These are phyloP conservation scores for Colletotrichum eremochloae DNA, from an alignment of 2,329 filamentous ascomycete genomes.

Conservation along the genomic window DNA sequence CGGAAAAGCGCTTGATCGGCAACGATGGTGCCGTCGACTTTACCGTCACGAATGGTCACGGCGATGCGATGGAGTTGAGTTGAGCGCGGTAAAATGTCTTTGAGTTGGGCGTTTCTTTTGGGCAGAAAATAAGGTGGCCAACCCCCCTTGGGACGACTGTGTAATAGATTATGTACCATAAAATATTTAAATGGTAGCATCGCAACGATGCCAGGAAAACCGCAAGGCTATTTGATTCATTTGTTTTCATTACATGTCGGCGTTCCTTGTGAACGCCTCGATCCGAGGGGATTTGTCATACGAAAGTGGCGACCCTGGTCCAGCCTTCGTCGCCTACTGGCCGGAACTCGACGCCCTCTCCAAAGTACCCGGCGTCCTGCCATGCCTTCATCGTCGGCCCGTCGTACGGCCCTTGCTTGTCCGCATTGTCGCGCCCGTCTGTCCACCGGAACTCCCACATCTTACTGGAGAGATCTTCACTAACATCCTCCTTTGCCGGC, in stretches of 20 bases:
- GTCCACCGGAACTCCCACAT: constrained; percentile 96
- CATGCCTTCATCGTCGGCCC: constrained; percentile 88
- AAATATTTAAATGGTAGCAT: constrained; percentile 35
- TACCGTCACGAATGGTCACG: constrained; percentile 66
- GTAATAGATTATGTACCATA: constrained; percentile 44
- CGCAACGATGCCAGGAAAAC: constrained; percentile 38
- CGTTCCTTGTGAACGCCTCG: background rate
- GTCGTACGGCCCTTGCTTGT: constrained; percentile 90
- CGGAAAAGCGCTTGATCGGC: constrained; percentile 93
- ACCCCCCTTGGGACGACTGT: constrained; percentile 32
- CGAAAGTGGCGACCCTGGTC: constrained; percentile 65
- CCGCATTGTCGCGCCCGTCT: constrained; percentile 84
- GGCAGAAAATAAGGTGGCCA: constrained; percentile 39
- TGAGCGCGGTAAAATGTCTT: constrained; percentile 46
- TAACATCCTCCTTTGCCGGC: constrained; percentile 53
- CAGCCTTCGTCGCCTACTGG: constrained; percentile 69
- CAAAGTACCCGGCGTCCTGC: constrained; percentile 93
- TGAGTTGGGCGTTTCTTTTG: constrained; percentile 39
- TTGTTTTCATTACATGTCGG: background rate
- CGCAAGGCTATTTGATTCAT: constrained; percentile 33
- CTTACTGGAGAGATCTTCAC: constrained; percentile 46
- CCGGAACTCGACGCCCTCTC: constrained; percentile 86
- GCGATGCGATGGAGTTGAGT: constrained; percentile 63
- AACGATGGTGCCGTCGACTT: constrained; percentile 86
- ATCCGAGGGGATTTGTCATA: constrained; percentile 37